phyloP scores from a whole-genome alignment of 495 filamentous ascomycete species.

The Penicillium macrosclerotiorum region DNA sequence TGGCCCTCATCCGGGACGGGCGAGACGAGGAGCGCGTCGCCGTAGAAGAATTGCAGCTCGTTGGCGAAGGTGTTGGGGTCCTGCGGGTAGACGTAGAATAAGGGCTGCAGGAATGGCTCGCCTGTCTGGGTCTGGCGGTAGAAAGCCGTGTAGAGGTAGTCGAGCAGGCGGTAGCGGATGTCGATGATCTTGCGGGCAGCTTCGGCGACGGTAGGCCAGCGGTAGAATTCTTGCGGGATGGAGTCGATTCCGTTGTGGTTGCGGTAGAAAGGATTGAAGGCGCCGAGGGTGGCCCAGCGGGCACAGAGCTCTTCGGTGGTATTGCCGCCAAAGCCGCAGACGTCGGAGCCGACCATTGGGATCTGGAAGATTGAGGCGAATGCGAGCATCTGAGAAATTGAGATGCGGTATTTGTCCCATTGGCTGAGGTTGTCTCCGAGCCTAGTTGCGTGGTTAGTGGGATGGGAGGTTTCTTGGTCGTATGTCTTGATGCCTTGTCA shows the following conservation, averaged over 20 bases:
- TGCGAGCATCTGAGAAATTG: constrained; percentile 66
- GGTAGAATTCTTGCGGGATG: constrained; percentile 75
- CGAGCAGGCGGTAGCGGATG: constrained; percentile 71
- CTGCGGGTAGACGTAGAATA: constrained; percentile 71
- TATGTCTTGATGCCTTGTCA: neutral
- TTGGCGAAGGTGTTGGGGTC: constrained; percentile 61
- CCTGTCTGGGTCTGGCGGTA: constrained; percentile 64
- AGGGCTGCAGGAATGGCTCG: constrained; percentile 63
- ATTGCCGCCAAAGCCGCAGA: constrained; percentile 72
- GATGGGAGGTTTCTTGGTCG: too few relatives aligned
- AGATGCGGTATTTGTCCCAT: constrained; percentile 71
- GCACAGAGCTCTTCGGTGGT: constrained; percentile 79
- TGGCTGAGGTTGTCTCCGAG: constrained; percentile 76
- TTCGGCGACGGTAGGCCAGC: constrained; percentile 61
- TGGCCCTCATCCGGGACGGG: constrained; percentile 65
- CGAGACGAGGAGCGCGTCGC: constrained; percentile 65
- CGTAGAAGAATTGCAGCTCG: constrained; percentile 73
- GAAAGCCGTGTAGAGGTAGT: constrained; percentile 81
- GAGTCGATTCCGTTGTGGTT: constrained; percentile 62
- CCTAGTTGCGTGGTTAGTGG: constrained; percentile 19
- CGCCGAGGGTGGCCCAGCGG: constrained; percentile 79
- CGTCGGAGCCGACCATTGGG: constrained; percentile 81
- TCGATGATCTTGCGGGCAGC: constrained; percentile 71
- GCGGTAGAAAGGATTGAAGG: constrained; percentile 81
- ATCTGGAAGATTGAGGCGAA: constrained; percentile 82